Evolutionary conservation across 495 filamentous ascomycete species (phyloP), one percentile per base, ranked within the genome.

Genomic region (Pseudomonodictys pantanalensis): DNA sequence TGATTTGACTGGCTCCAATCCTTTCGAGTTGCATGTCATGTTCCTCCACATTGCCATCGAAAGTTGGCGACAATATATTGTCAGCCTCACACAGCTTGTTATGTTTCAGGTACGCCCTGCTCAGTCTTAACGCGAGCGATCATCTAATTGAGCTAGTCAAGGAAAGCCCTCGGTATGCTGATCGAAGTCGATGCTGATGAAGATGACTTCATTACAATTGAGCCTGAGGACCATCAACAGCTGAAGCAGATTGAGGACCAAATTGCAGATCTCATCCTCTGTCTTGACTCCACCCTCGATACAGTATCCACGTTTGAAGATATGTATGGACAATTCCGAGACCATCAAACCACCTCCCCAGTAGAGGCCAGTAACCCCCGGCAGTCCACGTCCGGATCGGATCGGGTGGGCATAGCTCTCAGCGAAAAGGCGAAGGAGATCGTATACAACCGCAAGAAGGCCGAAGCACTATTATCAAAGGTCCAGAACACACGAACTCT

Each of bases 221-320:
- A 52, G 2, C 12, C 45, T 24, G 56, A 60, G 29, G 47, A 60
- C 24, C 47, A 60, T n/a, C 56, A 60, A 24, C 12, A 44, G 35
- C 25, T 60, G 22, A 60, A 60, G 25, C 47, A 51, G 8, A 52
- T 60, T 15, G 56, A 60, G 26, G 56, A 60, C 26, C 47, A 52
- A 52, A 52, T 52, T 2, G 56, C 49, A 10, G 56, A 60, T 20
- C 28, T 60, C 17, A 51, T 52, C 23, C 35, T 60, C 4, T 52
- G 56, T 17, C 47, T 60, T 8, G 46, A 60, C 12, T 60, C 56
- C 1, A 60, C 56, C 5, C 23, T 47, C 12, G 56, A 60, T 30
- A 60, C 47, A 0, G 39, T 60, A 17, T 30, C 47, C 6, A 51
- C 56, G 2, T 52, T 60, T 23, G 23, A 30, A 26, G 45, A 60